phyloP scores from a whole-genome alignment of 2,329 filamentous ascomycete species.

The Amylocarpus encephaloides region DNA sequence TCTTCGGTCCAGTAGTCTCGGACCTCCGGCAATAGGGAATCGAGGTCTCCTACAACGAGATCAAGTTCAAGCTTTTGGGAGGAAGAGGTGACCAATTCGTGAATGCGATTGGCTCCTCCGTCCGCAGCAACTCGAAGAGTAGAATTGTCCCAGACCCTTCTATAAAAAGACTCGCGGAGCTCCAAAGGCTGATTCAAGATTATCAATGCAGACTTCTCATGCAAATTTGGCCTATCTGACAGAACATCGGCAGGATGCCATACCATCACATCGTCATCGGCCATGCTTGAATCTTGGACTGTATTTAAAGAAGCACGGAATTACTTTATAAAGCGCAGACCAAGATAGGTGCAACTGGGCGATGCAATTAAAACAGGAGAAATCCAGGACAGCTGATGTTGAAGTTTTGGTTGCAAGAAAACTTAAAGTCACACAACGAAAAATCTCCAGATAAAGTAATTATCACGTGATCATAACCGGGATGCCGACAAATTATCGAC shows the following conservation, averaged over 20 bases:
- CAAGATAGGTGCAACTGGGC: too few species aligned
- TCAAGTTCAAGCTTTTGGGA: conserved; percentile 53
- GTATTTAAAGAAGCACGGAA: too few species aligned
- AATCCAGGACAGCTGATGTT: too few species aligned
- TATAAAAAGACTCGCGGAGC: conserved; percentile 32
- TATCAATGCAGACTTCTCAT: conserved; percentile 39
- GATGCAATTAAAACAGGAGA: too few species aligned
- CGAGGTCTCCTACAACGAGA: conserved; percentile 82
- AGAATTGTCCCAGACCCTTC: conserved; percentile 20
- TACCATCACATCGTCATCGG: conserved; percentile 2
- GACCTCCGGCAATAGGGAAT: conserved; percentile 64
- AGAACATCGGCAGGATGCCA: conserved; percentile 35
- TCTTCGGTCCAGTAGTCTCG: conserved; percentile 40
- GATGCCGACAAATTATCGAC: conserved; percentile 11
- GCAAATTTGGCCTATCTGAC: conserved; percentile 14
- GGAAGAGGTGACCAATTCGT: conserved; percentile 33
- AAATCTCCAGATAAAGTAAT: neutral
- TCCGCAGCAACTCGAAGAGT: conserved; percentile 71
- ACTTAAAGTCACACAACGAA: neutral
- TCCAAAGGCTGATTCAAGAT: conserved; percentile 57
- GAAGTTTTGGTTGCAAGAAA: too few species aligned
- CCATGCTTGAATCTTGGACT: neutral
- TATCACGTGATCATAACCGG: conserved; percentile 4
- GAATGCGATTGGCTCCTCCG: conserved; percentile 78
- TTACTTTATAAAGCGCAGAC: too few species aligned